Evolutionary conservation across 2,329 filamentous ascomycete genomes (phyloP).

Genomic region (Calonectria henricotiae): DNA sequence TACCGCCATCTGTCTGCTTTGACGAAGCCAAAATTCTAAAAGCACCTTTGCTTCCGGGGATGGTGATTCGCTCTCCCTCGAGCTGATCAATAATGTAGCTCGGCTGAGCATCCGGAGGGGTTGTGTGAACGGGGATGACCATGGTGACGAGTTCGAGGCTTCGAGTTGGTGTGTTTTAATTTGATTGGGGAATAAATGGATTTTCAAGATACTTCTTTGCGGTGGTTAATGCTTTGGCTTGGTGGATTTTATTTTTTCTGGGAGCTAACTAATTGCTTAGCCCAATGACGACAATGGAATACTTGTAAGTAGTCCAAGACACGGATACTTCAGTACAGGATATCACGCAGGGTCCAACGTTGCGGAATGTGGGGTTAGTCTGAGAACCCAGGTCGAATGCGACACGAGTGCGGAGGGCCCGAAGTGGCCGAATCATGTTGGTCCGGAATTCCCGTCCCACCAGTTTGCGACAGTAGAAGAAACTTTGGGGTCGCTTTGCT

Average conservation of each 20-base stretch:
- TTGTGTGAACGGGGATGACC: slow-evolving; percentile 54
- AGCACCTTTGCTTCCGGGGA: slow-evolving; percentile 68
- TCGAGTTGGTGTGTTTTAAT: not conserved
- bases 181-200: not conserved
- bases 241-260: not conserved
- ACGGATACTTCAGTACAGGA: not conserved
- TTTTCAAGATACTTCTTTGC: too few species aligned
- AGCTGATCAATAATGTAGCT: slow-evolving; percentile 66
- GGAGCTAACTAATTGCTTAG: not conserved
- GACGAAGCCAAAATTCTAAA: slow-evolving; percentile 69
- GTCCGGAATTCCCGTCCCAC: slow-evolving; percentile 33
- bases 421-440: slow-evolving; percentile 1
- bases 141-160: slow-evolving; percentile 40
- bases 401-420: slow-evolving; percentile 19
- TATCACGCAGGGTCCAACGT: slow-evolving; percentile 11
- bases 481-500: not conserved
- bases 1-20: slow-evolving; percentile 67
- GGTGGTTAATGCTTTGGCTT: not conserved
- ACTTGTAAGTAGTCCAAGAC: slow-evolving; percentile 9
- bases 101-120: slow-evolving; percentile 59
- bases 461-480: slow-evolving; percentile 8
- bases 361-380: slow-evolving; percentile 31
- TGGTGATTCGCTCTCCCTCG: slow-evolving; percentile 68
- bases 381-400: slow-evolving; percentile 2
- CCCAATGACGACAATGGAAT: not conserved